These are phyloP conservation scores for Ambrosia artemisiifolia DNA, from an alignment of 129 eudicot species.

Conservation along the genomic window DNA sequence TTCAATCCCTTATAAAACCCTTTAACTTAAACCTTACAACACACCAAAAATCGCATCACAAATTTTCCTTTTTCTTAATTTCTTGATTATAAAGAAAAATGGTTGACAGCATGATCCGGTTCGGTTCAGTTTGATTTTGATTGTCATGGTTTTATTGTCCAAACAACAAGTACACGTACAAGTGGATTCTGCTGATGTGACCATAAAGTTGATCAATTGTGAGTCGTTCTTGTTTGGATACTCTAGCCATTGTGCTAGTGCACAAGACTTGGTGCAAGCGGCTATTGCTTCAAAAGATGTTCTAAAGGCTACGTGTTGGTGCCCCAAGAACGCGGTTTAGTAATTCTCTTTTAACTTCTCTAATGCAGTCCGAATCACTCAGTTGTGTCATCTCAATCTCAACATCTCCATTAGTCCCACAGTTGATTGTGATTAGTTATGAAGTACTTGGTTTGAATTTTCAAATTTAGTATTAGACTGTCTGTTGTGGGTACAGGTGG, in stretches of 20 bases:
- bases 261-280: slow-evolving; percentile 19
- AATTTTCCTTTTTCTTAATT: not conserved
- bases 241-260: slow-evolving; percentile 10
- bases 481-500: not conserved
- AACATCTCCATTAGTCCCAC: slow-evolving; percentile 10
- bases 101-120: slow-evolving; percentile 5
- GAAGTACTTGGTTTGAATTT: slow-evolving; percentile 4
- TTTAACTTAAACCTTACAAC: not conserved
- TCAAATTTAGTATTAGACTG: not conserved
- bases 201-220: not conserved
- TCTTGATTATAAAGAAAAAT: not conserved
- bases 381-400: slow-evolving; percentile 18
- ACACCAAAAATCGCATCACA: not conserved
- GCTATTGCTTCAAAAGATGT: slow-evolving; percentile 24
- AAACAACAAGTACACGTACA: slow-evolving; percentile 3
- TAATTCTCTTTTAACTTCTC: slow-evolving; percentile 1
- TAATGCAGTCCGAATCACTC: slow-evolving; percentile 21
- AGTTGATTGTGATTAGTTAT: slow-evolving; percentile 12
- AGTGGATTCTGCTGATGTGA: not conserved
- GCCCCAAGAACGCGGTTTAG: slow-evolving; percentile 16
- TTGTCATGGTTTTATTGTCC: not conserved
- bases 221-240: slow-evolving; percentile 18
- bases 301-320: slow-evolving; percentile 18
- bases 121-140: not conserved
- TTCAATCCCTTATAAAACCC: not conserved